Evolutionary conservation across 495 filamentous ascomycete species (phyloP).

Genomic region (Bryoglossum gracile): DNA sequence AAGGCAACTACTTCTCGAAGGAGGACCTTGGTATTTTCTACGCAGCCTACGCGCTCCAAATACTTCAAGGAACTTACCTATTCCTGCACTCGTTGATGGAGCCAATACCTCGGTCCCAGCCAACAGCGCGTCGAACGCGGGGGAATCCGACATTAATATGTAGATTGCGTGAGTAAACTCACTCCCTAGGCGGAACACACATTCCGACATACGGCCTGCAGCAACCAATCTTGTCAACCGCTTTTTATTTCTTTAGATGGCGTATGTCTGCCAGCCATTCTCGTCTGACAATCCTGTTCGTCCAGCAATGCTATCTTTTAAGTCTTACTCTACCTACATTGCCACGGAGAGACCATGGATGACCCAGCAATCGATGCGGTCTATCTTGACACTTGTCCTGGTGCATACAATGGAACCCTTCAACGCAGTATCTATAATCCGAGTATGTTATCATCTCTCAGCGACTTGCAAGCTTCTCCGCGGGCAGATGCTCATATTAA

Average conservation of each 20-base stretch:
- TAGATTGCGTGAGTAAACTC: constrained; percentile 6
- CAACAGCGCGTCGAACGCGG: neutral
- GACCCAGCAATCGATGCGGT: constrained; percentile 37
- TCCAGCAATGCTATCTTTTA: constrained; percentile 25
- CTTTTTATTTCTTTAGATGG: too few species aligned
- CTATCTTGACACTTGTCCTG: constrained; percentile 45
- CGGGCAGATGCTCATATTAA: too few species aligned
- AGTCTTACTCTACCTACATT: constrained; percentile 47
- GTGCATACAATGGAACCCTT: constrained; percentile 14
- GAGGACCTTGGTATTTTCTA: too few species aligned
- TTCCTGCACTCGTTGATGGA: constrained; percentile 41
- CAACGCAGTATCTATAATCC: too few species aligned
- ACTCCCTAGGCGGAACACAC: constrained; percentile 24
- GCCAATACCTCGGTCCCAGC: constrained; percentile 6
- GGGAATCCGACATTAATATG: constrained; percentile 10
- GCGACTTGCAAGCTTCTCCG: too few species aligned
- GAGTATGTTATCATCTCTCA: too few species aligned
- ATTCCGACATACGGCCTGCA: constrained; percentile 53
- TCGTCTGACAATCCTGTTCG: too few species aligned
- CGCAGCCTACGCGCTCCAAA: too few species aligned
- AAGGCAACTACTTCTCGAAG: constrained; percentile 9
- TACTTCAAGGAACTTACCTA: constrained; percentile 29
- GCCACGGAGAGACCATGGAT: constrained; percentile 37
- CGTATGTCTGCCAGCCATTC: too few species aligned
- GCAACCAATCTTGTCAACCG: too few species aligned